phyloP scores from a whole-genome alignment of 805 yeast species.

The Zygosaccharomyces bisporus region DNA sequence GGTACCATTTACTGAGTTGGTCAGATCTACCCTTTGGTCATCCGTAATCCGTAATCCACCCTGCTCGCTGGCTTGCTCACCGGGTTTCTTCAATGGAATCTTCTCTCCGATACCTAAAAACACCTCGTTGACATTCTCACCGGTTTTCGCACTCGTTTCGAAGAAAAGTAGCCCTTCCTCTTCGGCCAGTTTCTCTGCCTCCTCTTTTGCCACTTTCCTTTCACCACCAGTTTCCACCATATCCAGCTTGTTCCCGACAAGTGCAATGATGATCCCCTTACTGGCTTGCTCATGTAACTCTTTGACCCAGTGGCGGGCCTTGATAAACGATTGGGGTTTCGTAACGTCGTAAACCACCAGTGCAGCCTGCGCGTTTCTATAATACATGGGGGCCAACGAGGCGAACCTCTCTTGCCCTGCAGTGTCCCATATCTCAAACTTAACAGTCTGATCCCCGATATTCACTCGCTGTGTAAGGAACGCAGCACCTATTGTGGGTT shows the following conservation, averaged over 20 bases:
- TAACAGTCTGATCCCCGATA: conserved; percentile 79
- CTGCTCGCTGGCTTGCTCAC: conserved; percentile 22
- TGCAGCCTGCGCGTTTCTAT: conserved; percentile 96
- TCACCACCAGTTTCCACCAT: conserved; percentile 48
- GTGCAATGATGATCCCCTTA: conserved; percentile 86
- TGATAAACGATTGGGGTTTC: conserved; percentile 88
- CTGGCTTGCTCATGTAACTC: conserved; percentile 94
- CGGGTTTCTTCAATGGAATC: conserved; percentile 52
- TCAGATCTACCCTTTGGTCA: conserved; percentile 36
- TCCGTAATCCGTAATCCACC: conserved; percentile 25
- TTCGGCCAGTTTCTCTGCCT: conserved; percentile 81
- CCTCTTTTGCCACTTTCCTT: conserved; percentile 79
- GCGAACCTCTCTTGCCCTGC: conserved; percentile 99
- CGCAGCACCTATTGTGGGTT: conserved; percentile 98
- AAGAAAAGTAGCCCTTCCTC: conserved; percentile 88
- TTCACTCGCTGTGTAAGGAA: conserved; percentile 91
- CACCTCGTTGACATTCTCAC: conserved; percentile 84
- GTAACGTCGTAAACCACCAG: conserved; percentile 93
- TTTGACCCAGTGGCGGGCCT: conserved; percentile 97
- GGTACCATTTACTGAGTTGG: conserved; percentile 32
- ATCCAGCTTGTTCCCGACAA: conserved; percentile 91
- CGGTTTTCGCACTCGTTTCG: conserved; percentile 92
- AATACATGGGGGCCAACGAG: conserved; percentile 93
- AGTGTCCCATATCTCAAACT: conserved; percentile 94
- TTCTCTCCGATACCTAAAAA: conserved; percentile 85